Conservation (phyloP, 2,329 filamentous ascomycete genomes). For the Nemania sp. region DNA sequence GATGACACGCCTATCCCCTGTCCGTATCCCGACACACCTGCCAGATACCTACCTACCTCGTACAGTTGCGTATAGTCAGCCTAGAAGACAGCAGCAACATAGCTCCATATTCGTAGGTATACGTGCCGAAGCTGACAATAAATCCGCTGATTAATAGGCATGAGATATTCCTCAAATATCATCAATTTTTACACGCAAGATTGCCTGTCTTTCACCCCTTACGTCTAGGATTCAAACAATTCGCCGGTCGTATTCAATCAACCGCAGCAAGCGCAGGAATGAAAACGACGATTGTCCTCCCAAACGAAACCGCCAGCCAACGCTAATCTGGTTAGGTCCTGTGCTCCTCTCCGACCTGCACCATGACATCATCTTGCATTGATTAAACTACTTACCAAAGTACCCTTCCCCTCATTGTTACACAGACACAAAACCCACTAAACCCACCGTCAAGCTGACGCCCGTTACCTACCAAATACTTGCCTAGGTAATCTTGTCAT, state of each 20-base stretch:
- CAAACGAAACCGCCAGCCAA: conserved; percentile 9
- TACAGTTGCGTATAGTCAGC: background rate
- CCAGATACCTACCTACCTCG: no score
- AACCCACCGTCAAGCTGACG: no score
- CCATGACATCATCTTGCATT: conserved; percentile 31
- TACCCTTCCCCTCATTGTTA: background rate
- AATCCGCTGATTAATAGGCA: background rate
- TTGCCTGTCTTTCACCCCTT: background rate
- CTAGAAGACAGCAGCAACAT: background rate
- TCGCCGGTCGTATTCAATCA: background rate
- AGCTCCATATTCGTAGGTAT: background rate
- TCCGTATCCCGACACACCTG: background rate
- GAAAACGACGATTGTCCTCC: conserved; percentile 1
- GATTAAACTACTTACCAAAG: background rate
- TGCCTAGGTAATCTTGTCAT: background rate
- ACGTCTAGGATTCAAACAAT: background rate
- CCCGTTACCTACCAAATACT: background rate
- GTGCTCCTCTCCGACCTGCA: conserved; percentile 5
- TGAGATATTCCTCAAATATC: background rate
- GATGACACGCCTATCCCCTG: background rate
- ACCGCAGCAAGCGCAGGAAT: conserved; percentile 18
- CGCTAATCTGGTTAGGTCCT: background rate
- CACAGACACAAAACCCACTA: background rate
- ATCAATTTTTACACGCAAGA: background rate
- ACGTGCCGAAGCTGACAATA: background rate